Base-by-base conservation (phyloP, 768 basidiomycete genomes). In the Tricholoma bakamatsutake region DNA sequence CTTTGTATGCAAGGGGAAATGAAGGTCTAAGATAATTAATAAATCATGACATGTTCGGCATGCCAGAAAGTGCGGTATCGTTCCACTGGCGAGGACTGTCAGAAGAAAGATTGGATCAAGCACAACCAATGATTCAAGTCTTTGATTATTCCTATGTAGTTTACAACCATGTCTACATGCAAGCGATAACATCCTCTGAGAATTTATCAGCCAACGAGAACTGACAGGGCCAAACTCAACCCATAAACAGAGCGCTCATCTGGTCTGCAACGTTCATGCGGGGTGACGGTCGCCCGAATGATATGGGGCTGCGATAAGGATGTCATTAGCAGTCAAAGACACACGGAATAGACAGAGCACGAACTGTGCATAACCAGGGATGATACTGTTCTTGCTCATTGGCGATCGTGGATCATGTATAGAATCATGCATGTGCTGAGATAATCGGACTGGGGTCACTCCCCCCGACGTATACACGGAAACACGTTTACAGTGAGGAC, bases 51-150 rank as follows among this genome's bases (percentile, higher is more conserved):
- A 15, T 73, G 72, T 56, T 55, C 56, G 13, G 43, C 53, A 18
- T 76, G 75, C 57, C 61, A 59, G 56, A 66, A 66, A 61, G 67
- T 65, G 8, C 59, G 64, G 2, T 76, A 76, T 49, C 75, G 75
- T 56, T 68, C 68, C 11, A 42, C n/a, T n/a, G n/a, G n/a, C n/a
- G n/a, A 53, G 37, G 66, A 59, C 10, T 76, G 74, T 54, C 73
- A 76, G 59, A 70, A 61, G 54, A 62, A 66, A 50, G 70, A 75
- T 57, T 76, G 75, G 74, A 63, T 65, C 50, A 58, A 47, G 28
- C 73, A 73, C 57, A 75, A 71, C 35, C 13, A 33, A 13, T n/a
- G 47, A 21, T 55, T 46, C 43, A 53, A 53, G 30, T 3, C 30
- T 50, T 50, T 10, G 33, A 18, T n/a, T n/a, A n/a, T n/a, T n/a